A percentile compares a stretch with the other conserved stretches of the same genome.
These are phyloP conservation scores for Fusarium sp. DNA, from an alignment of 2,329 filamentous ascomycete genomes.

Conservation along the genomic window DNA sequence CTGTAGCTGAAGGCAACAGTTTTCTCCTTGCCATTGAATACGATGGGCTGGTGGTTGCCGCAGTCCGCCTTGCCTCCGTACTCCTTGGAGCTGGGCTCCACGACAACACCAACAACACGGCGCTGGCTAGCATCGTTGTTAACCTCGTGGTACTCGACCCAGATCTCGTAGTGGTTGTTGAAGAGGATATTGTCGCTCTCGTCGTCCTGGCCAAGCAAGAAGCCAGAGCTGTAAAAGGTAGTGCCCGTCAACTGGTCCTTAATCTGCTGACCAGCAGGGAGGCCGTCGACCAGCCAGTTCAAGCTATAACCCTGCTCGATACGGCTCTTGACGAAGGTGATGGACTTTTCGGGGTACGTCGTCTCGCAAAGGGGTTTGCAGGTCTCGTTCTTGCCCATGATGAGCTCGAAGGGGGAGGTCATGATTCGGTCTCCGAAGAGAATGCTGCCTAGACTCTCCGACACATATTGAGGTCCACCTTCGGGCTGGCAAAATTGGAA, in stretches of 20 bases:
- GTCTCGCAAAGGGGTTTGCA: slow-evolving; percentile 84
- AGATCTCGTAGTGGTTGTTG: slow-evolving; percentile 97
- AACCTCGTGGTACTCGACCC: slow-evolving; percentile 91
- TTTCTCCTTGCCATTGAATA: slow-evolving; percentile 70
- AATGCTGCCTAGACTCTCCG: slow-evolving; percentile 90
- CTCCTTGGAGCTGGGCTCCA: slow-evolving; percentile 82
- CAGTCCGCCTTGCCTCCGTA: slow-evolving; percentile 72
- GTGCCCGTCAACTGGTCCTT: slow-evolving; percentile 80
- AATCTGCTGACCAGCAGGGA: slow-evolving; percentile 89
- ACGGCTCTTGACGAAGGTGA: slow-evolving; percentile 83
- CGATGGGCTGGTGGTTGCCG: slow-evolving; percentile 67
- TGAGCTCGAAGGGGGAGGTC: slow-evolving; percentile 92
- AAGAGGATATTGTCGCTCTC: slow-evolving; percentile 71
- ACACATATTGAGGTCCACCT: slow-evolving; percentile 80
- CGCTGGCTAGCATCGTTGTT: slow-evolving; percentile 74
- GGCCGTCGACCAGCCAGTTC: slow-evolving; percentile 95
- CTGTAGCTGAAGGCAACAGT: slow-evolving; percentile 90
- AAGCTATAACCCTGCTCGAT: slow-evolving; percentile 90
- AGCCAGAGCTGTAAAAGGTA: slow-evolving; percentile 91
- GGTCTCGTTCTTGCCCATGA: slow-evolving; percentile 87
- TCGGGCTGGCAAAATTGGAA: slow-evolving; percentile 91
- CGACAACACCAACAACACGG: slow-evolving; percentile 91
- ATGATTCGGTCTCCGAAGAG: slow-evolving; percentile 97
- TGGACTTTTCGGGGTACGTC: slow-evolving; percentile 72
- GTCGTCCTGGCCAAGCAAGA: slow-evolving; percentile 75